Evolutionary conservation across 768 basidiomycete genomes (phyloP).

Genomic region (Xerocomus spinulosus): DNA sequence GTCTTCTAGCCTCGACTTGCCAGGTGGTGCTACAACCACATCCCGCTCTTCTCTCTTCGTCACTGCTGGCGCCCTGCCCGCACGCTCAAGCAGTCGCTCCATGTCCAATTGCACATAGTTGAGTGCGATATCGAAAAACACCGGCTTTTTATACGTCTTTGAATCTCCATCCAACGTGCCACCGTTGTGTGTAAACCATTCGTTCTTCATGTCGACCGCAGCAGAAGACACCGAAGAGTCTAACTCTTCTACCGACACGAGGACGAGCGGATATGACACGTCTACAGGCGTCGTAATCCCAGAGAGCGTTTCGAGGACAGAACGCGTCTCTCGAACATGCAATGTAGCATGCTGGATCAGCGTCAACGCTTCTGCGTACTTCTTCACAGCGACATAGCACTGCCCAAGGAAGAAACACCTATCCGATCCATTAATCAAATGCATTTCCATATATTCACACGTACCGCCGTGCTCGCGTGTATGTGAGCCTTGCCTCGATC

Average conservation of each 20-base stretch:
- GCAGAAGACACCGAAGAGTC: slow-evolving; percentile 48
- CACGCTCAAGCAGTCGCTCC: slow-evolving; percentile 65
- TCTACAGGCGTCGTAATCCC: slow-evolving; percentile 37
- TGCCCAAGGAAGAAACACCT: slow-evolving; percentile 76
- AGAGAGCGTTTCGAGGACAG: slow-evolving; percentile 45
- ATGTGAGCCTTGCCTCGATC: slow-evolving; percentile 71
- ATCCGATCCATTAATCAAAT: slow-evolving; percentile 3
- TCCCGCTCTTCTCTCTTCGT: slow-evolving; percentile 15
- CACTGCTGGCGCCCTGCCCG: slow-evolving; percentile 48
- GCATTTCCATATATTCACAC: slow-evolving; percentile 9
- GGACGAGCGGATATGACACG: slow-evolving; percentile 52
- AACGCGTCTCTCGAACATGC: slow-evolving; percentile 68
- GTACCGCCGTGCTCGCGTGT: slow-evolving; percentile 71
- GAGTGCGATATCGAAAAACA: slow-evolving; percentile 92
- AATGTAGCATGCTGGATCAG: slow-evolving; percentile 69
- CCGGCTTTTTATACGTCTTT: slow-evolving; percentile 67
- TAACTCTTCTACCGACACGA: slow-evolving; percentile 43
- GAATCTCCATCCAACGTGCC: slow-evolving; percentile 46
- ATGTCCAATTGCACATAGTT: slow-evolving; percentile 89
- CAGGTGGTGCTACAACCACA: slow-evolving; percentile 18
- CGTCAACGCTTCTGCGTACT: slow-evolving; percentile 66
- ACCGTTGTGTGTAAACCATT: slow-evolving; percentile 78
- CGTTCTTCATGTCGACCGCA: slow-evolving; percentile 53
- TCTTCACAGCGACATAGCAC: slow-evolving; percentile 66
- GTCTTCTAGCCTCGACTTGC: slow-evolving; percentile 57